Percentiles rank a stretch among this genome's conserved stretches.
These are phyloP conservation scores for Tilletia walkeri DNA, from an alignment of 1,284 basidiomycete genomes.

Conservation along the genomic window DNA sequence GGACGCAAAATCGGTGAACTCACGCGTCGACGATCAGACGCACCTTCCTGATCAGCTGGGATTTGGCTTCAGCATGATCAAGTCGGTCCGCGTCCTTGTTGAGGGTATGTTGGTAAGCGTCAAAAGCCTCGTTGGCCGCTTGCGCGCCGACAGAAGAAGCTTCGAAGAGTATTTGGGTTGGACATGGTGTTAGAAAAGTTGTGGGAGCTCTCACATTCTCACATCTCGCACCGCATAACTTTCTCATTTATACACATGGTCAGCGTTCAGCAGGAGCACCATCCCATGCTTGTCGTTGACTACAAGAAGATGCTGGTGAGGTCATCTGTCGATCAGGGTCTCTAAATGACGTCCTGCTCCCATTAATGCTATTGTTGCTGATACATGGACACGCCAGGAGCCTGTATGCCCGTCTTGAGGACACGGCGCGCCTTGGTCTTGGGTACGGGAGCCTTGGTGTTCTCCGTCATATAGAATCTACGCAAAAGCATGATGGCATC, in stretches of 20 bases:
- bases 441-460: constrained; percentile 66
- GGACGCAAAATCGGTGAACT: neutral
- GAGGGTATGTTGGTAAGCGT: neutral
- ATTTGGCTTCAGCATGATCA: constrained; percentile 4
- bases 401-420: constrained; percentile 51
- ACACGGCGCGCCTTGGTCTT: constrained; percentile 48
- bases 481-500: constrained; percentile 93
- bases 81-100: constrained; percentile 3
- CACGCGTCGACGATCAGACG: neutral
- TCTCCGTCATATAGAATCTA: constrained; percentile 93
- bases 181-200: neutral
- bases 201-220: neutral
- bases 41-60: neutral
- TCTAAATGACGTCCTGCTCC: no score
- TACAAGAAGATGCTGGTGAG: no score
- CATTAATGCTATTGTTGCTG: no score
- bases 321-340: no score
- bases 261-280: no score
- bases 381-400: no score
- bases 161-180: constrained; percentile 1
- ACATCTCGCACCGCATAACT: no score
- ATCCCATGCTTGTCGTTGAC: no score
- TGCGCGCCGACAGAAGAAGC: neutral
- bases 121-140: neutral
- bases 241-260: no score